Conservation (phyloP, 495 filamentous ascomycete genomes). For the Lasiosphaeris hirsuta region DNA sequence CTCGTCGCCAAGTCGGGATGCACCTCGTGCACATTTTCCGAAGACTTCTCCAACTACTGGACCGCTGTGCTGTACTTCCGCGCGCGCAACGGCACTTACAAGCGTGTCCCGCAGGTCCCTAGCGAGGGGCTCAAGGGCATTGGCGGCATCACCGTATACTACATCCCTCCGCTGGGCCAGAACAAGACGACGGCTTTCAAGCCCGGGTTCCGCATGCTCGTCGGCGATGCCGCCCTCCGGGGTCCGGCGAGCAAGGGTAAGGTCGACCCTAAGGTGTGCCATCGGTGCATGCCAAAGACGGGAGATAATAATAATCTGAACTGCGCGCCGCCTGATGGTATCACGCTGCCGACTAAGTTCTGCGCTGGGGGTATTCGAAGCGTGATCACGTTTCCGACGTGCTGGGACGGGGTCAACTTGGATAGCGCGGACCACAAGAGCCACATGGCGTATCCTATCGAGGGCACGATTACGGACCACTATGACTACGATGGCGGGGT, state of each 20-base stretch:
- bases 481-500: slow-evolving; percentile 16
- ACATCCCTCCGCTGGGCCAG: slow-evolving; percentile 5
- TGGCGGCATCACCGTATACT: slow-evolving; percentile 14
- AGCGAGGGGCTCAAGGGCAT: background rate
- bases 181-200: slow-evolving; percentile 11
- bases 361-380: slow-evolving; percentile 17
- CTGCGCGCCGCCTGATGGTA: slow-evolving; percentile 11
- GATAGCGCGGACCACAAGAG: slow-evolving; percentile 37
- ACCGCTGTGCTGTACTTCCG: slow-evolving; percentile 31
- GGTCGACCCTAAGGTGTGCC: slow-evolving; percentile 13
- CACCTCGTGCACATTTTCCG: slow-evolving; percentile 35
- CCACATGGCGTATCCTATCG: slow-evolving; percentile 11
- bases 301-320: slow-evolving; percentile 13
- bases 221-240: slow-evolving; percentile 15
- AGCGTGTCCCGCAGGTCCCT: slow-evolving; percentile 11
- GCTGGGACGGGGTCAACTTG: slow-evolving; percentile 64
- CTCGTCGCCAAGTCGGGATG: slow-evolving; percentile 32
- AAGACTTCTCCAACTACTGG: slow-evolving; percentile 46
- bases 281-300: slow-evolving; percentile 16
- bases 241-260: background rate
- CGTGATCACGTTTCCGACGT: slow-evolving; percentile 62
- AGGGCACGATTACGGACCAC: slow-evolving; percentile 2
- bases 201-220: slow-evolving; percentile 11
- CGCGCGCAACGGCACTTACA: slow-evolving; percentile 9
- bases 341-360: slow-evolving; percentile 11